Base-by-base conservation (phyloP, 176 grass and related monocot genomes). In the Eleusine coracana region DNA sequence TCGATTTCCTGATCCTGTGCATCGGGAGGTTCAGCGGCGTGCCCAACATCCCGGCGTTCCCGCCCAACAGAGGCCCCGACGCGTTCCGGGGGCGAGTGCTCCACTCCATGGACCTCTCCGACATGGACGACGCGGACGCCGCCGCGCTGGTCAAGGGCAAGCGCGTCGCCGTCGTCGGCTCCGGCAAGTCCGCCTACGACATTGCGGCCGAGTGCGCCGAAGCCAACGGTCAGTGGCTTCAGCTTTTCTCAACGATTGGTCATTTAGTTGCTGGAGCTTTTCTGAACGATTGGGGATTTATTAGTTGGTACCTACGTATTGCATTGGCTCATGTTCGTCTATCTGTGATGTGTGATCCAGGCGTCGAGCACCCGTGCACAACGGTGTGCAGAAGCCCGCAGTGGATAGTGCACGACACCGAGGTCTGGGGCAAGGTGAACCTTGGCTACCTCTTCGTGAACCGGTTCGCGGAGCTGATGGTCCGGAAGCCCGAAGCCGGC, bases 1-100 rank as follows among this genome's bases (percentile, higher is more conserved):
- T 92, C 59, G 94, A 97, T 18, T 94, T 97, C 80, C 50, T 97
- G 69, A 86, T 94, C 45, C 85, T 97, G 2, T 94, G 92, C 86
- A 45, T 97, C 48, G 94, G 94, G 44, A 82, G 90, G 31, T 97
- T 94, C 88, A 94, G 95, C 58, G 90, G 92, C 66, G 68, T 80
- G 28, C 92, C 90, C 1, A 94, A 97, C 81, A 67, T 94, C 13
- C 95, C 92, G 10, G 31, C 23, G 44, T 97, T 81, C 76, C 88
- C 88, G 8, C 12, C 76, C 61, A 36, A 63, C 40, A 80, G 44
- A 3, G 95, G 89, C 1, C 86, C 92, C 16, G 88, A 92, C 16
- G 83, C 69, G 39, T 97, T 97, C 84, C 46, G 63, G 0, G 92
- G 94, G 5, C 77, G 60, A n/a, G 87, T 91, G 69, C 83, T 97